These are phyloP conservation scores for Penicillium paradoxum DNA, from an alignment of 495 filamentous ascomycete genomes.

Conservation along the genomic window DNA sequence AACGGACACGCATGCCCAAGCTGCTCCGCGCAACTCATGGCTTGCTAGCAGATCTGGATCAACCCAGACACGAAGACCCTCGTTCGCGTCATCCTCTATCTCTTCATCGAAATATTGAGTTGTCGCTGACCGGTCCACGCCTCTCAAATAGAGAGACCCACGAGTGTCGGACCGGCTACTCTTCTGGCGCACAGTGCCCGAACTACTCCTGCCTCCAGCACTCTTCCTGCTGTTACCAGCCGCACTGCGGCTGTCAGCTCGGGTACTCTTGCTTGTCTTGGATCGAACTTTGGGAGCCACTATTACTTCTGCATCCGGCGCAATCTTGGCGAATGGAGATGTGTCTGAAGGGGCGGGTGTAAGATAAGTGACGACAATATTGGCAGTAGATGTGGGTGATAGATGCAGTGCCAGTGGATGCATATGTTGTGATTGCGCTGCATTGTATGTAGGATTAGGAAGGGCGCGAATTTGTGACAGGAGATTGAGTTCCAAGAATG, in stretches of 20 bases:
- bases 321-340: conserved; percentile 82
- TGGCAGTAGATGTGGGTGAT: conserved; percentile 91
- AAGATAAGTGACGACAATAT: conserved; percentile 76
- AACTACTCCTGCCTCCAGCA: conserved; percentile 61
- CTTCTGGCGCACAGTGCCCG: conserved; percentile 61
- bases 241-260: conserved; percentile 63
- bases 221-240: conserved; percentile 66
- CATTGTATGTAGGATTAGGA: conserved; percentile 69
- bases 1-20: conserved; percentile 69
- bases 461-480: conserved; percentile 89
- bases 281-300: conserved; percentile 87
- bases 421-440: conserved; percentile 42
- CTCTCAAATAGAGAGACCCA: conserved; percentile 69
- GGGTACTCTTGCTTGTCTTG: conserved; percentile 49
- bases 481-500: conserved; percentile 89
- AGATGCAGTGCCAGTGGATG: conserved; percentile 91
- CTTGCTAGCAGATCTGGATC: conserved; percentile 67
- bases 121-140: conserved; percentile 61
- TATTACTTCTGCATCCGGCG: conserved; percentile 90
- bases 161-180: conserved; percentile 53
- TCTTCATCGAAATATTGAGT: conserved; percentile 68
- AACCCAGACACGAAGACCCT: conserved; percentile 77
- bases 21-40: conserved; percentile 65
- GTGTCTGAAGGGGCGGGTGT: conserved; percentile 63
- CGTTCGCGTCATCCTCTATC: conserved; percentile 40